Conservation (phyloP, 164 flowering plant species). For the Tetracentron sinense region DNA sequence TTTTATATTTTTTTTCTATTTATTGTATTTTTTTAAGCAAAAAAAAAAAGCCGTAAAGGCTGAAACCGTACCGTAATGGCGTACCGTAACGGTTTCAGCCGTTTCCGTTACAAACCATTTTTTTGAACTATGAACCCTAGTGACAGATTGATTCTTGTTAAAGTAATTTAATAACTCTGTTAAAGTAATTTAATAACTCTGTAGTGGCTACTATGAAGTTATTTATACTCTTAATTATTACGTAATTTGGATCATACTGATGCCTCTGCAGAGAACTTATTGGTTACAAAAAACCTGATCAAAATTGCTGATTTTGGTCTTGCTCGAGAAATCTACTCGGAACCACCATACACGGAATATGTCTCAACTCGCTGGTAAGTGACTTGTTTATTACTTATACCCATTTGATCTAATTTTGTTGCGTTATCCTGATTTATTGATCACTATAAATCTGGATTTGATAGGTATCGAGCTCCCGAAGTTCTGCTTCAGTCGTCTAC, state of each 20-base stretch:
- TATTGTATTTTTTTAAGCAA: too few relatives aligned
- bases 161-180: too few relatives aligned
- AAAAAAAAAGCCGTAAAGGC: too few relatives aligned
- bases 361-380: conserved; percentile 44
- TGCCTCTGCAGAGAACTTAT: conserved; percentile 59
- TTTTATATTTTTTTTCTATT: too few relatives aligned
- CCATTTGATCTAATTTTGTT: neutral
- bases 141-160: too few relatives aligned
- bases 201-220: too few relatives aligned
- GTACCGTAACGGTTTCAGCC: too few relatives aligned
- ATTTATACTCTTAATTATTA: too few relatives aligned
- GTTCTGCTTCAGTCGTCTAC: conserved; percentile 78
- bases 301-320: conserved; percentile 98
- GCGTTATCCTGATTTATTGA: neutral
- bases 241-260: neutral
- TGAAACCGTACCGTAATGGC: too few relatives aligned
- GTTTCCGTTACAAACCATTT: too few relatives aligned
- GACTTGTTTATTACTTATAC: neutral
- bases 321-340: conserved; percentile 80
- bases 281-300: conserved; percentile 67
- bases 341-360: conserved; percentile 87
- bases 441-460: neutral
- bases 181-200: too few relatives aligned
- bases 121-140: too few relatives aligned
- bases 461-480: conserved; percentile 98